These are phyloP conservation scores for Ascoidea asiatica DNA, from an alignment of 805 yeast genomes.

Conservation along the genomic window DNA sequence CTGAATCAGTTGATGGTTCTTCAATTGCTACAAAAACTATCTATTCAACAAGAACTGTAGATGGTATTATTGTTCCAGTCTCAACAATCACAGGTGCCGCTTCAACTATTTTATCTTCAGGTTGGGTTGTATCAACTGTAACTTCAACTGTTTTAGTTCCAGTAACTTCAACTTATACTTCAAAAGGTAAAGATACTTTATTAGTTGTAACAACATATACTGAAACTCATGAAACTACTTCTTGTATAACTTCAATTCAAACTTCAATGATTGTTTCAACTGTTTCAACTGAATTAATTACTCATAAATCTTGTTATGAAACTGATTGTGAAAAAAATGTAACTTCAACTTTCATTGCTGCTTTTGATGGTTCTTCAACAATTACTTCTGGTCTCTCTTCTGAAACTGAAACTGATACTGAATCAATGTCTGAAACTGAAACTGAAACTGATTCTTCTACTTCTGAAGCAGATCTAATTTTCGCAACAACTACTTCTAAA, in stretches of 20 bases:
- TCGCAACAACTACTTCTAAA: background rate
- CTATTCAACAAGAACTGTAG: slow-evolving; percentile 3
- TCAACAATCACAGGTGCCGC: slow-evolving; percentile 8
- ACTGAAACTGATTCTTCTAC: background rate
- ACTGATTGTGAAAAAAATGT: slow-evolving; percentile 8
- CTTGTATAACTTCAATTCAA: slow-evolving; percentile 9
- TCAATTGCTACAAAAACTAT: background rate
- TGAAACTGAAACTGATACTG: slow-evolving; percentile 12
- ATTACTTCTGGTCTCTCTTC: slow-evolving; percentile 11
- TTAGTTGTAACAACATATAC: slow-evolving; percentile 10
- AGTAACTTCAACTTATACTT: slow-evolving; percentile 10
- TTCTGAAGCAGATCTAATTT: no score
- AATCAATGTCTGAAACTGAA: background rate
- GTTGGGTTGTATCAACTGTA: slow-evolving; percentile 9
- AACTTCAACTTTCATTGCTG: slow-evolving; percentile 5
- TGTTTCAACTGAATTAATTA: slow-evolving; percentile 10
- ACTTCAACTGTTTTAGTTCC: slow-evolving; percentile 10
- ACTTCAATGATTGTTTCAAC: slow-evolving; percentile 11
- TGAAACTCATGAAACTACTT: slow-evolving; percentile 8
- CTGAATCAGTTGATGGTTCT: no score
- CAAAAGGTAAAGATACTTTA: slow-evolving; percentile 10
- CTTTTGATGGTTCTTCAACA: slow-evolving; percentile 8
- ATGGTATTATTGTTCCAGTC: slow-evolving; percentile 3
- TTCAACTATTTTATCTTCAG: slow-evolving; percentile 8
- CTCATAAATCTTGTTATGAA: slow-evolving; percentile 10